Conservation (phyloP, 305 asterid genomes). For the Fraxinus sp. region DNA sequence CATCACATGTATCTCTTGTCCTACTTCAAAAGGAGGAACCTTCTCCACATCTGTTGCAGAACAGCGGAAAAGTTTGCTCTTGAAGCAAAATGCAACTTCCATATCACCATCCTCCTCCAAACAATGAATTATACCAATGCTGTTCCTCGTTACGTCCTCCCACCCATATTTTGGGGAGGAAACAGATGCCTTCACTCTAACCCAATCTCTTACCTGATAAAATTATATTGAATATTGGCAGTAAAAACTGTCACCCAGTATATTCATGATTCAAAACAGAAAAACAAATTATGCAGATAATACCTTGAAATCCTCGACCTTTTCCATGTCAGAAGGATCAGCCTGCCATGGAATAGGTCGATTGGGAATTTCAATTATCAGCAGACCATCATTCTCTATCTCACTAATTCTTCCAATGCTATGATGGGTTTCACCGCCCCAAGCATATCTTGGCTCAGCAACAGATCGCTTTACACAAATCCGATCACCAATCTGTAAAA, state of each 20-base stretch:
- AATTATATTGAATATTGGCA: conserved; percentile 17
- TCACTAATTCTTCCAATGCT: conserved; percentile 89
- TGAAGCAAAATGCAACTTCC: conserved; percentile 94
- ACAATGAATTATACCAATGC: conserved; percentile 85
- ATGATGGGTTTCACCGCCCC: conserved; percentile 99
- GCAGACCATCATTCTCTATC: conserved; percentile 88
- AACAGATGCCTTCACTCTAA: conserved; percentile 81
- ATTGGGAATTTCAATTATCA: conserved; percentile 74
- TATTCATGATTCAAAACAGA: conserved; percentile 16
- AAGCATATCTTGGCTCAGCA: conserved; percentile 95
- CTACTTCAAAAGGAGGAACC: conserved; percentile 79
- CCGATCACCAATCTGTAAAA: conserved; percentile 76
- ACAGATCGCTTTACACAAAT: conserved; percentile 96
- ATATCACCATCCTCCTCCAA: conserved; percentile 95
- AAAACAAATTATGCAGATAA: conserved; percentile 13
- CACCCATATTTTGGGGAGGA: conserved; percentile 97
- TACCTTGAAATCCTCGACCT: conserved; percentile 91
- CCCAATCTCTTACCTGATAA: conserved; percentile 90
- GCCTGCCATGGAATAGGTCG: conserved; percentile 95
- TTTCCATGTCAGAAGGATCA: conserved; percentile 99
- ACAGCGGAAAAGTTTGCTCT: conserved; percentile 81
- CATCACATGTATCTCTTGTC: conserved; percentile 76
- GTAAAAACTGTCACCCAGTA: conserved; percentile 12
- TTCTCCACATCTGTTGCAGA: conserved; percentile 91
- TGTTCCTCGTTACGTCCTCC: conserved; percentile 85